These are phyloP conservation scores for Friedmanniomyces endolithicus DNA, from an alignment of 495 filamentous ascomycete genomes.

Conservation along the genomic window DNA sequence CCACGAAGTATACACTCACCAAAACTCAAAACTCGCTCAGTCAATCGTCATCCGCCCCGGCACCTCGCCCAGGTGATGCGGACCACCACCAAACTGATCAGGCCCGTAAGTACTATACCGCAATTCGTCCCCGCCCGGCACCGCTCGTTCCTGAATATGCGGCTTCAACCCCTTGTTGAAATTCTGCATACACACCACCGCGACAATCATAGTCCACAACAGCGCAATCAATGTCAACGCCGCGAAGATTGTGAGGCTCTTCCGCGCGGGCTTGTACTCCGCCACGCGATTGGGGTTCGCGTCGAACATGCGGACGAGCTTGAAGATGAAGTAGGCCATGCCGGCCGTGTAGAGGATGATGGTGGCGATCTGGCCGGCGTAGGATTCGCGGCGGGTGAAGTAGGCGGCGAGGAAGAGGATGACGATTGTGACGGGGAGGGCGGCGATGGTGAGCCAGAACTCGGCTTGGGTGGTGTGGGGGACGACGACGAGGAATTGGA, in stretches of 20 bases:
- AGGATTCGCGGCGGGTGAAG: slow-evolving; percentile 71
- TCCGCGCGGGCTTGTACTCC: slow-evolving; percentile 59
- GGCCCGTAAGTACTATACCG: slow-evolving; percentile 16
- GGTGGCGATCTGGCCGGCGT: slow-evolving; percentile 59
- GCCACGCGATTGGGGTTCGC: slow-evolving; percentile 19
- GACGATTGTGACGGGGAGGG: slow-evolving; percentile 77
- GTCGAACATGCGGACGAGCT: slow-evolving; percentile 88
- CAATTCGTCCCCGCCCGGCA: slow-evolving; percentile 55
- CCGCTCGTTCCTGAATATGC: slow-evolving; percentile 58
- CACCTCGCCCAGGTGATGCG: slow-evolving; percentile 3
- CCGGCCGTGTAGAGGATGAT: slow-evolving; percentile 81
- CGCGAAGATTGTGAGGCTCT: slow-evolving; percentile 81
- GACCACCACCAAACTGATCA: background rate
- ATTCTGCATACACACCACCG: slow-evolving; percentile 74
- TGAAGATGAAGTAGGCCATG: slow-evolving; percentile 95
- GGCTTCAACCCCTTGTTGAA: slow-evolving; percentile 84
- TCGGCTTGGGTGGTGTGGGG: slow-evolving; percentile 48
- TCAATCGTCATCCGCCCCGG: slow-evolving; percentile 15
- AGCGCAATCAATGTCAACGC: slow-evolving; percentile 83
- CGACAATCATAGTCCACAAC: slow-evolving; percentile 77
- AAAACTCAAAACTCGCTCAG: background rate
- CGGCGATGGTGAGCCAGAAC: slow-evolving; percentile 74
- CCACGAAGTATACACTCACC: background rate
- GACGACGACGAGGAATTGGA: slow-evolving; percentile 93
- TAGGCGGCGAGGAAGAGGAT: slow-evolving; percentile 75